These are phyloP conservation scores for Triangularia setosa DNA, from an alignment of 2,329 filamentous ascomycete genomes.

Conservation along the genomic window DNA sequence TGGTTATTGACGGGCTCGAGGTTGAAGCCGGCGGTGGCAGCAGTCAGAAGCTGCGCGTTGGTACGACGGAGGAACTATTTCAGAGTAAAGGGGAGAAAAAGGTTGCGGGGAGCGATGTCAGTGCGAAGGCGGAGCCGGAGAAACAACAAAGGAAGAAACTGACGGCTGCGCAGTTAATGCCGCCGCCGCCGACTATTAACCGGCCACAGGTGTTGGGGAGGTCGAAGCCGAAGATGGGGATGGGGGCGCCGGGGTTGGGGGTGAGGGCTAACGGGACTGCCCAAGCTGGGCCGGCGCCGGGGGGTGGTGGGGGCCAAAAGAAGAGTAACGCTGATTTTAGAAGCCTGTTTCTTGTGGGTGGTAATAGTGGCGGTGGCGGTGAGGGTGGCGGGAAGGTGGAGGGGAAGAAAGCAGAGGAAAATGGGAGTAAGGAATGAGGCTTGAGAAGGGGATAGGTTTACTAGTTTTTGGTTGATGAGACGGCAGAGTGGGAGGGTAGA, in stretches of 20 bases:
- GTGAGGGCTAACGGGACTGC: constrained; percentile 29
- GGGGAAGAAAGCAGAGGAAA: neutral
- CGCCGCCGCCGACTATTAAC: constrained; percentile 40
- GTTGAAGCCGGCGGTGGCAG: constrained; percentile 40
- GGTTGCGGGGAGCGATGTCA: constrained; percentile 40
- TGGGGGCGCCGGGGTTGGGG: constrained; percentile 30
- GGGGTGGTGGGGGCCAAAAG: constrained; percentile 13
- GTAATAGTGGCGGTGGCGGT: neutral
- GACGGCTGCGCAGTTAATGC: constrained; percentile 36
- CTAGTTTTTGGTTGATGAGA: neutral
- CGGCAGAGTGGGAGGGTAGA: neutral
- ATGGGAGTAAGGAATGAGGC: neutral
- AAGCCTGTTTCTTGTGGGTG: neutral
- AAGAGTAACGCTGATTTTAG: constrained; percentile 6
- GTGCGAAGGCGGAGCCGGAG: constrained; percentile 25
- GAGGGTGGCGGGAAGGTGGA: neutral
- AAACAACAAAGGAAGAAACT: constrained; percentile 22
- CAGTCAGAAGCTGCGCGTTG: constrained; percentile 49
- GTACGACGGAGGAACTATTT: constrained; percentile 52
- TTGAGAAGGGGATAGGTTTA: neutral
- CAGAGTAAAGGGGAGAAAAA: constrained; percentile 45
- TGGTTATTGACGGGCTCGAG: constrained; percentile 53
- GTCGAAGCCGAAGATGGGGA: constrained; percentile 41
- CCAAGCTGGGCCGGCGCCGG: constrained; percentile 21
- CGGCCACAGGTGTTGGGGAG: constrained; percentile 41